These are phyloP conservation scores for Ulota crispa DNA, from an alignment of 225 moss, liverwort and hornwort genomes.

Conservation along the genomic window DNA sequence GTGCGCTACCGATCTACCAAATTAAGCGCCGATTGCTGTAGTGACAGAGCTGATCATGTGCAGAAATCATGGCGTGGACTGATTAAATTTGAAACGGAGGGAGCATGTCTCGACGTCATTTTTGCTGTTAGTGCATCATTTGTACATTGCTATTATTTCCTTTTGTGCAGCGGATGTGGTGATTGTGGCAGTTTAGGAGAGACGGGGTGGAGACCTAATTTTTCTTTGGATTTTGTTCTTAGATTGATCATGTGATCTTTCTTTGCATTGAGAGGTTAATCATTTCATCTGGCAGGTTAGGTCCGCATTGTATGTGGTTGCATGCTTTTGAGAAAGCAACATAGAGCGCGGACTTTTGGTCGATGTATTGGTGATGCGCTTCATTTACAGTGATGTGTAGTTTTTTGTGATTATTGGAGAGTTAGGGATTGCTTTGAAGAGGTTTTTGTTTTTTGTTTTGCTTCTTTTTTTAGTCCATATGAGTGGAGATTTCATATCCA, in stretches of 20 bases:
- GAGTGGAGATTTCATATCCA: conserved; percentile 1
- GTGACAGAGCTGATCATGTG: no score
- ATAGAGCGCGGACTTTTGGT: neutral
- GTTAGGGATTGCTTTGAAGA: neutral
- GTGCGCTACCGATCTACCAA: no score
- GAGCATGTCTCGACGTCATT: no score
- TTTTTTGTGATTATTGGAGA: neutral
- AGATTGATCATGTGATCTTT: neutral
- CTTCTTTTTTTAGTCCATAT: neutral
- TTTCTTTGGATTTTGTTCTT: neutral
- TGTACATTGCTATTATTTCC: no score
- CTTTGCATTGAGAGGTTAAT: neutral
- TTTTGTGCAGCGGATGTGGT: no score
- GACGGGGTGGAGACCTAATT: neutral
- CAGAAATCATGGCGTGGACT: no score
- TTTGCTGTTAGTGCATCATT: no score
- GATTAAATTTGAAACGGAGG: no score
- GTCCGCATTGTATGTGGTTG: neutral
- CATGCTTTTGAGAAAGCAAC: neutral
- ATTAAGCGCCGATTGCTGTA: no score
- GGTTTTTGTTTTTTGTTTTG: neutral
- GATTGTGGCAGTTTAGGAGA: neutral
- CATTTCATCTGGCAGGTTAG: neutral
- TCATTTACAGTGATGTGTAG: neutral
- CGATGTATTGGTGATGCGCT: neutral